Base-by-base conservation (phyloP, 164 flowering plant genomes). In the Magnolia kwangsiensis region DNA sequence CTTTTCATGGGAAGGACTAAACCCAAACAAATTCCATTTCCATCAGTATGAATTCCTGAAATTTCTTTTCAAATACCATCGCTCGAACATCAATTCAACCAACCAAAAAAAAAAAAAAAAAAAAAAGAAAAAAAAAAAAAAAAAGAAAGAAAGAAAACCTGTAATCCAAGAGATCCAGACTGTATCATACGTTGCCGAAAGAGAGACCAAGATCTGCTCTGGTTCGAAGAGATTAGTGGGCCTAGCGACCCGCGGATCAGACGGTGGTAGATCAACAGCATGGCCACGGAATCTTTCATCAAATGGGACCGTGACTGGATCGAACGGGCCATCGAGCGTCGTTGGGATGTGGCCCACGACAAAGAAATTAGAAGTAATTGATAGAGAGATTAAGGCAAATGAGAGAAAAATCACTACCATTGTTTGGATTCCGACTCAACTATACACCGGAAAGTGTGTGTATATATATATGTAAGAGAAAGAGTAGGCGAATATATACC, bases 121-220 rank as follows among this genome's bases (percentile, higher is more conserved):
- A 1, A 24, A 24, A 24, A 1, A 6, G 2, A 37, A 4, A 37
- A 4, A 37, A 0, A 4, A 37, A 37, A 0, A 37, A 37, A 37
- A 7, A 37, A 37, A 37, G 45, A 37, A 37, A 10, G 61, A 14
- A 8, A 10, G 18, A n/a, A 45, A 14, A 95, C 99, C 99, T 80
- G 99, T 95, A 70, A 93, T 85, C 98, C 98, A 95, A 64, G 99
- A 92, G 74, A 93, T 83, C 97, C 96, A 93, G 61, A 95, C 87
- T 4, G 99, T 90, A 79, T 92, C 88, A 75, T 88, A 72, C 76
- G 80, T 72, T 0, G 82, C 63, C 9, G 98, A 95, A 71, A 95
- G 89, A 14, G 98, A 78, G 31, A 95, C 81, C 0, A 96, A 90
- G 74, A 95, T 89, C 86, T 95, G 99, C 65, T 95, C 97, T 7